phyloP scores from a whole-genome alignment of 2,329 filamentous ascomycete genomes.

The Botrytis paeoniae region DNA sequence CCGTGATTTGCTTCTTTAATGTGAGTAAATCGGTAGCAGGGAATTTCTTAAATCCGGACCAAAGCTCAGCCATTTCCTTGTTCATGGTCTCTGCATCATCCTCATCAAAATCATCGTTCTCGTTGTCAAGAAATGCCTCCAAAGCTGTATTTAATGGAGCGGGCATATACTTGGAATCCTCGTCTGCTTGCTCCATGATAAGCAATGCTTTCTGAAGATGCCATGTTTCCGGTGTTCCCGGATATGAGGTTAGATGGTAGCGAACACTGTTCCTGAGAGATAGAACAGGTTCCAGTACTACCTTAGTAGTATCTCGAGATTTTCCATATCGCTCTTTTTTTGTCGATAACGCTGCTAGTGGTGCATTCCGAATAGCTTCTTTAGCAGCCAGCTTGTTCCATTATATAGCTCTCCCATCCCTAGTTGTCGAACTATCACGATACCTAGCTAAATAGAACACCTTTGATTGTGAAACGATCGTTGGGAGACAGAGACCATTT shows the following conservation, averaged over 20 bases:
- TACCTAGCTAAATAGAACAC: not conserved
- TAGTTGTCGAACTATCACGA: not conserved
- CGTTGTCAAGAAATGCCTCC: not conserved
- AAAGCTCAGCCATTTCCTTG: not conserved
- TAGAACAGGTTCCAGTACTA: not conserved
- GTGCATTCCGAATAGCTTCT: not conserved
- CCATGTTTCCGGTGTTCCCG: not conserved
- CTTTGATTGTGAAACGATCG: not conserved
- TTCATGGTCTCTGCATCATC: not conserved
- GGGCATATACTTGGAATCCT: rapidly evolving
- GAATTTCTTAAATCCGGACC: not conserved
- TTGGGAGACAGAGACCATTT: not conserved
- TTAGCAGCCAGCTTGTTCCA: not conserved
- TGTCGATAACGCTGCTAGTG: not conserved
- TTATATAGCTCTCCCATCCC: not conserved
- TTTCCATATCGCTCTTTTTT: not conserved
- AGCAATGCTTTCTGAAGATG: not conserved
- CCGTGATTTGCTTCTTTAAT: not conserved
- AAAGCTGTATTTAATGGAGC: not conserved
- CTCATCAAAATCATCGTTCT: not conserved
- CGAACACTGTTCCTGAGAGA: not conserved
- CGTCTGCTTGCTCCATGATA: not conserved
- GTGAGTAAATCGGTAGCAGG: rapidly evolving
- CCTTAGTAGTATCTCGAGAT: not conserved
- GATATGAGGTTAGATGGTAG: not conserved